These are phyloP conservation scores for Amaranthus tricolor DNA, from an alignment of 179 eudicot species.

Conservation along the genomic window DNA sequence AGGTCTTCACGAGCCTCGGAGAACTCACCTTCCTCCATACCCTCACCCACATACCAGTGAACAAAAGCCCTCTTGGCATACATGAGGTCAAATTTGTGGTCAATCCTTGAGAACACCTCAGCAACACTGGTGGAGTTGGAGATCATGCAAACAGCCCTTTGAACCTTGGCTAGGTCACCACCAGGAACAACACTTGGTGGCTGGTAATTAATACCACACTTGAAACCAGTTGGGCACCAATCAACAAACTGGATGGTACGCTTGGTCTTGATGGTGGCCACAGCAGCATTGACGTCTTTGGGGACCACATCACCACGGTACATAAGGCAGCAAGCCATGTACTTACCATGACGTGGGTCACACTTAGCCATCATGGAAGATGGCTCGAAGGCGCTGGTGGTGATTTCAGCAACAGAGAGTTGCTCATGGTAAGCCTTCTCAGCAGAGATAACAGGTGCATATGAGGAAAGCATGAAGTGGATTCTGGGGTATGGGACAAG, in stretches of 20 bases:
- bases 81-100: slow-evolving; percentile 65
- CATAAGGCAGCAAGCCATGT: slow-evolving; percentile 73
- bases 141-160: slow-evolving; percentile 66
- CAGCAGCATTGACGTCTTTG: slow-evolving; percentile 63
- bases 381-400: slow-evolving; percentile 62
- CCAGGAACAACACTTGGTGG: slow-evolving; percentile 66
- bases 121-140: slow-evolving; percentile 73
- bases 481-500: slow-evolving; percentile 66
- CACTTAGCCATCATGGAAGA: slow-evolving; percentile 75
- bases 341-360: slow-evolving; percentile 66
- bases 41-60: slow-evolving; percentile 74
- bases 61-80: slow-evolving; percentile 69
- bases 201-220: slow-evolving; percentile 68
- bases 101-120: slow-evolving; percentile 66
- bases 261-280: slow-evolving; percentile 70
- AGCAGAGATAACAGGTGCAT: slow-evolving; percentile 64
- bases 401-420: slow-evolving; percentile 65
- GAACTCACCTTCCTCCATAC: slow-evolving; percentile 70
- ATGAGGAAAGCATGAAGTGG: slow-evolving; percentile 69
- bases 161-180: slow-evolving; percentile 62
- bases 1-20: slow-evolving; percentile 65
- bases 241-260: slow-evolving; percentile 67
- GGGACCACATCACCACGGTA: slow-evolving; percentile 67
- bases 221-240: slow-evolving; percentile 69
- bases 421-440: slow-evolving; percentile 69